Base-by-base conservation (phyloP, 2,329 filamentous ascomycete species). In the Chaetomiaceae sp. region DNA sequence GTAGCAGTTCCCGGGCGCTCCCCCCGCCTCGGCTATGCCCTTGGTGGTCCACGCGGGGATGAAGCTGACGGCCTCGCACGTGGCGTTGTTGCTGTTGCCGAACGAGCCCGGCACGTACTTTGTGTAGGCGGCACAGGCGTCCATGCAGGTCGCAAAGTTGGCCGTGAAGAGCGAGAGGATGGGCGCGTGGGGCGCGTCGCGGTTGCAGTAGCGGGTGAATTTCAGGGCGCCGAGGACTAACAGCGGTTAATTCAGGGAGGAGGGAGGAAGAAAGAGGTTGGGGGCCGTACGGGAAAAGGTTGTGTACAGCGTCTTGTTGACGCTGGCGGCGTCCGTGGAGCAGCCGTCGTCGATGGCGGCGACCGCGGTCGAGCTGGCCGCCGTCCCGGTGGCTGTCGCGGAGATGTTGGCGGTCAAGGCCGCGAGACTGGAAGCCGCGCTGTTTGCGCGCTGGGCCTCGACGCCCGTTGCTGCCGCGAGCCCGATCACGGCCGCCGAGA, bases 131-230 rank as follows among this genome's bases (percentile, higher is more conserved):
- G 72, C 71, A 63, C 75, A 78, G 9, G 74, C 73, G 57, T 77
- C 74, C 61, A 78, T 75, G 64, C 75, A 78, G 25, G 69, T 68
- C 61, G 69, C 63, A 43, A 77, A 74, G 59, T 70, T 67, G 46
- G 68, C 65, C 6, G 71, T 68, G 59, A 77, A 77, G 7, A 78
- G 62, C 0, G 70, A 70, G 51, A 69, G 63, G 3, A 77, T 53
- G 1, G 72, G 69, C 0, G 54, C 17, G 42, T 69, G 68, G 3
- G 68, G 64, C 4, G 74, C 66, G 56, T 78, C 71, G 25, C 61
- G 66, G 56, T 75, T 73, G 68, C 75, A 77, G 61, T 70, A 71
- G 49, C 75, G 70, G 25, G 65, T 72, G 61, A 70, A 77, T 3
- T 62, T 69, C 11, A 64, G 55, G 23, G 64, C 65, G 31, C 65